A percentile compares a stretch with the other conserved stretches of the same genome.
Evolutionary conservation across 73 alveolate species (phyloP).

Genomic region (Halteria grandinella): DNA sequence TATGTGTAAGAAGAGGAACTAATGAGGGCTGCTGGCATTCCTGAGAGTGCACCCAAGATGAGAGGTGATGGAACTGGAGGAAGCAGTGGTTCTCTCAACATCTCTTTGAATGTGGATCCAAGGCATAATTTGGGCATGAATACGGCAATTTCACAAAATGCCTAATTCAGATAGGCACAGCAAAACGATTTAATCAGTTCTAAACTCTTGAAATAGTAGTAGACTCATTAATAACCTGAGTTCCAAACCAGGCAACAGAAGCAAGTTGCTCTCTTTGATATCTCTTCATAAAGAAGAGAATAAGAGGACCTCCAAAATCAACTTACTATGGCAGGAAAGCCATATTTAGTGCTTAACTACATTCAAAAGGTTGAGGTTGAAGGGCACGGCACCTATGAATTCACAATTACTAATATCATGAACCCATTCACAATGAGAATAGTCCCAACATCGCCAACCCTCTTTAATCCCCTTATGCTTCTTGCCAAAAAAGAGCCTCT

Average conservation of each 20-base stretch:
- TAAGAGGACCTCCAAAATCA: not conserved
- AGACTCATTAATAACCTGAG: not conserved
- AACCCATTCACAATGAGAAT: slow-evolving; percentile 50
- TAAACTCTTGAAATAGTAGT: not conserved
- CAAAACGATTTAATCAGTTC: not conserved
- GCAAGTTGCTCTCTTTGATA: too few relatives aligned
- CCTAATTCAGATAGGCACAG: not conserved
- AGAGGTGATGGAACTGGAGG: too few relatives aligned
- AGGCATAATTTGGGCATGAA: too few relatives aligned
- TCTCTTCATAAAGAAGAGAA: too few relatives aligned
- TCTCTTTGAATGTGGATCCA: too few relatives aligned
- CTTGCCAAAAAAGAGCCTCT: not conserved
- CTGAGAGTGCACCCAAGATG: too few relatives aligned
- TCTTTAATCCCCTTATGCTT: slow-evolving; percentile 46
- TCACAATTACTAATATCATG: slow-evolving; percentile 39
- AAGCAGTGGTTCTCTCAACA: too few relatives aligned
- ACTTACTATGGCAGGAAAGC: slow-evolving; percentile 2
- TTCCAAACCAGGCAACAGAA: too few relatives aligned
- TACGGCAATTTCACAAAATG: too few relatives aligned
- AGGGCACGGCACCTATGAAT: slow-evolving; percentile 43
- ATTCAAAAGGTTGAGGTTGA: slow-evolving; percentile 7
- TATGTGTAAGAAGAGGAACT: too few relatives aligned
- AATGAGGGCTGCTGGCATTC: too few relatives aligned
- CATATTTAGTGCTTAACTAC: slow-evolving; percentile 33
- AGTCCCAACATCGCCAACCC: slow-evolving; percentile 26